phyloP scores from a whole-genome alignment of 805 yeast species.

The Metschnikowia henanensis region DNA sequence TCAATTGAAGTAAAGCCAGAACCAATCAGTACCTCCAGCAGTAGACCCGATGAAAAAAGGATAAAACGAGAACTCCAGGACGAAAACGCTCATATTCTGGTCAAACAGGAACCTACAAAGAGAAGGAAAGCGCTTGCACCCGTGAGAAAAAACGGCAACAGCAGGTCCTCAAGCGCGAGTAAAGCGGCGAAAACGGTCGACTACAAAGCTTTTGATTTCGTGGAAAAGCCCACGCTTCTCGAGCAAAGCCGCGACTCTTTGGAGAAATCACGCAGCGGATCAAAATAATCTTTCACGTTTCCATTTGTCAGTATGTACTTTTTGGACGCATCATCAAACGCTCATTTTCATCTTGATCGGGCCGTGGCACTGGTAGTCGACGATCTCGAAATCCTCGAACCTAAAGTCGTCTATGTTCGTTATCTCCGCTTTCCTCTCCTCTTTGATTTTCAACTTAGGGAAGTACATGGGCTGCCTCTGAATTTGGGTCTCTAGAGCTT shows the following conservation, averaged over 20 bases:
- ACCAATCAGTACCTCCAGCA: neutral
- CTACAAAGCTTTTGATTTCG: conserved; percentile 43
- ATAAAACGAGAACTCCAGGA: conserved; percentile 3
- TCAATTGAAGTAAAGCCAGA: neutral
- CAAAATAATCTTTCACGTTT: too few species aligned
- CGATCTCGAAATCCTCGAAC: conserved; percentile 83
- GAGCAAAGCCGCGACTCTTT: conserved; percentile 11
- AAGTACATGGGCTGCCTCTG: conserved; percentile 72
- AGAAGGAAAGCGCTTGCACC: conserved; percentile 9
- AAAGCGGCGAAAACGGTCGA: neutral
- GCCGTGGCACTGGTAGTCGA: conserved; percentile 76
- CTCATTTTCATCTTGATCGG: conserved; percentile 97
- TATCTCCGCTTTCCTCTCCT: conserved; percentile 49
- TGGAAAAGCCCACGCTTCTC: conserved; percentile 21
- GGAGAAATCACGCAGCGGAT: neutral
- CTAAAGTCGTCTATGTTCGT: conserved; percentile 80
- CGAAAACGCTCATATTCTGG: neutral
- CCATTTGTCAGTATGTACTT: too few species aligned
- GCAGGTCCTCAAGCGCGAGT: conserved; percentile 4
- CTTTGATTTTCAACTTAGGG: conserved; percentile 73
- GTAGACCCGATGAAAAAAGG: neutral
- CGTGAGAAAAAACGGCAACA: conserved; percentile 8
- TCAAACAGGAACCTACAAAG: conserved; percentile 6
- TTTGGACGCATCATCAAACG: conserved; percentile 46
- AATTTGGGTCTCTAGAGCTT: conserved; percentile 82